Evolutionary conservation across 176 grass and related monocot species (phyloP), one percentile per base, ranked within the genome.

Genomic region (Alloteropsis semialata): DNA sequence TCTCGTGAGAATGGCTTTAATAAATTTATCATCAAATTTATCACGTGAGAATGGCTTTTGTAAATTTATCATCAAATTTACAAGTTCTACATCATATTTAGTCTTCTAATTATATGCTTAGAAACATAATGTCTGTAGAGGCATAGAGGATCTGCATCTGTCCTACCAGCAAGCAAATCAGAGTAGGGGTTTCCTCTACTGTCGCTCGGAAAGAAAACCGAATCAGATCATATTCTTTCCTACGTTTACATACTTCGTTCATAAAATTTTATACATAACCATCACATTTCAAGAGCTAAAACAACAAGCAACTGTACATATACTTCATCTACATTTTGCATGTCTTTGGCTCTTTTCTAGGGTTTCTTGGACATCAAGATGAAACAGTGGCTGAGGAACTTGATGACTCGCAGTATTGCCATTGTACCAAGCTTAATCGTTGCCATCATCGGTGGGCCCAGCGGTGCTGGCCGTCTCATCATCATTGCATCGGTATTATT

Each of bases 311-410:
- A 11, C 50, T 12, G 48, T 36, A 14, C 77, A 21, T 65, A n/a
- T 49, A 80, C 30, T 6, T 51, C 13, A 79, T 38, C 4, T 5
- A 37, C 3, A 5, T 4, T 63, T 33, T 34, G 6, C 50, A 27
- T 41, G 13, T 57, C 4, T 75, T 54, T 80, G 8, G 9, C 24
- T 57, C 36, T 58, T 54, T 66, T 32, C 49, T 54, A 94, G 92
- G 92, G 92, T 25, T 94, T 94, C 76, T 69, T 94, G 77, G 82
- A 94, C 67, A 87, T 94, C 77, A 94, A 80, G 81, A 89, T 91
- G 87, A 87, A 22, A 58, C 80, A 82, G 43, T 94, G 92, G 92
- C 21, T 91, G 72, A 85, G 85, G 32, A 94, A 96, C 78, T 63
- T 96, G 76, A 70, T 93, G 86, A 96, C 92, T 15, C 85, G 94